These are phyloP conservation scores for Fennellomyces sp. DNA, from an alignment of 371 early-diverging fungal genomes.

Conservation along the genomic window DNA sequence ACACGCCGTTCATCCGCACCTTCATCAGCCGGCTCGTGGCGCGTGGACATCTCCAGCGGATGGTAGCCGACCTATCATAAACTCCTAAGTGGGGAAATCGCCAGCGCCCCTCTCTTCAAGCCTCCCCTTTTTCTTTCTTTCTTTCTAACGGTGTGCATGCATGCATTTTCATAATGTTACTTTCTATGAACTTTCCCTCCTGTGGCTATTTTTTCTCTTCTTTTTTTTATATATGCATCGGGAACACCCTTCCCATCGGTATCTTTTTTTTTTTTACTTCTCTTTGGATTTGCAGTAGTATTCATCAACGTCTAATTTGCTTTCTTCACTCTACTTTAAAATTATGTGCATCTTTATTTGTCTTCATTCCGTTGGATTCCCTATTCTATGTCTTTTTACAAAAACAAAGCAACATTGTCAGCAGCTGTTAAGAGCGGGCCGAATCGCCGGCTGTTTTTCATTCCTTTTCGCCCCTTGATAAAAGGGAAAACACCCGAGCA, in stretches of 20 bases:
- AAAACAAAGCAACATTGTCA: neutral
- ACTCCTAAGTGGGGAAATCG: neutral
- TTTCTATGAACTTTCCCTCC: conserved; percentile 3
- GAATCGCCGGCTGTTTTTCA: neutral
- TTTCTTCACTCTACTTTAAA: neutral
- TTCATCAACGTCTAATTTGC: neutral
- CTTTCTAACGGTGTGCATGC: conserved; percentile 10
- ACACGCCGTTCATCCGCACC: conserved; percentile 27
- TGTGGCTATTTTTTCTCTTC: conserved; percentile 1
- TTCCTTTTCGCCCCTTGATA: too few relatives aligned
- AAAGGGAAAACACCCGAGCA: too few relatives aligned
- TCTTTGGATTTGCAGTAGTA: conserved; percentile 6
- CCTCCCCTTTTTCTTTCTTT: neutral
- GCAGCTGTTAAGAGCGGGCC: too few relatives aligned
- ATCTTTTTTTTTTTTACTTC: neutral
- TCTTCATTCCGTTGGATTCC: neutral
- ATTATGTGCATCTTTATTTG: neutral
- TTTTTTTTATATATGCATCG: conserved; percentile 6
- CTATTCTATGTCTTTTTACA: neutral
- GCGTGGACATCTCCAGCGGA: conserved; percentile 22
- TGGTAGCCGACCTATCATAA: conserved; percentile 11
- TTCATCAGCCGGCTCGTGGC: conserved; percentile 19
- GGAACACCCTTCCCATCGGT: neutral
- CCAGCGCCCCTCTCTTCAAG: neutral
- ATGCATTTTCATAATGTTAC: conserved; percentile 1